Base-by-base conservation (phyloP, 306 rosid species). In the Medicago arabica region DNA sequence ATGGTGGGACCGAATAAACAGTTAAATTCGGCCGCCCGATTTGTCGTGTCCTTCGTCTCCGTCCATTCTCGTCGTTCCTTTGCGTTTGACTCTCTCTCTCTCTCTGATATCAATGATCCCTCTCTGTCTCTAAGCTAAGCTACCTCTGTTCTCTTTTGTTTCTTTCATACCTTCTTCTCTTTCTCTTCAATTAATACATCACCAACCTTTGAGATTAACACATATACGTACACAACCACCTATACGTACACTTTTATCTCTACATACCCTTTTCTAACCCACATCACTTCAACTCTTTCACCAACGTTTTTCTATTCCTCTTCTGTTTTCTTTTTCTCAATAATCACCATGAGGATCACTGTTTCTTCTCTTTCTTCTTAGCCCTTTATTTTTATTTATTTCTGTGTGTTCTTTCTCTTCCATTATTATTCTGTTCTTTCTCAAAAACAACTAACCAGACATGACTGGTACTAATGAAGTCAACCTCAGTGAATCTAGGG, bases 41-140 rank as follows among this genome's bases (percentile, higher is more conserved):
- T 90, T 90, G 97, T 95, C 98, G 93, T 95, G 85, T 88, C 88
- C 75, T 55, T 86, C 87, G 92, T 84, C 90, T 89, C 87, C 91
- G 91, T 86, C 77, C 91, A 71, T 78, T 92, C 69, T 81, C 96
- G 87, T 74, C 88, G 92, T 79, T 83, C 82, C 79, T 59, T 84
- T 79, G 82, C 69, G 82, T 85, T 85, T 87, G 89, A 81, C 92
- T 55, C 85, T 75, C 79, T 46, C 77, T 31, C 36, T 58, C 41
- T 63, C 71, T 58, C 49, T 34, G 38, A 5, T 34, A 34, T 34
- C 38, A 5, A 34, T 34, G 38, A 34, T 34, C 38, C 38, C 38
- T 34, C 38, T 34, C 38, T 34, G 38, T 77, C 81, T 77, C n/a
- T 25, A 65, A 71, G 76, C 63, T 57, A 9, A 55, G 78, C 82